Percentiles rank a stretch among this genome's conserved stretches.
phyloP scores from a whole-genome alignment of 331 rosid genomes.

The Prunus yedoensis region DNA sequence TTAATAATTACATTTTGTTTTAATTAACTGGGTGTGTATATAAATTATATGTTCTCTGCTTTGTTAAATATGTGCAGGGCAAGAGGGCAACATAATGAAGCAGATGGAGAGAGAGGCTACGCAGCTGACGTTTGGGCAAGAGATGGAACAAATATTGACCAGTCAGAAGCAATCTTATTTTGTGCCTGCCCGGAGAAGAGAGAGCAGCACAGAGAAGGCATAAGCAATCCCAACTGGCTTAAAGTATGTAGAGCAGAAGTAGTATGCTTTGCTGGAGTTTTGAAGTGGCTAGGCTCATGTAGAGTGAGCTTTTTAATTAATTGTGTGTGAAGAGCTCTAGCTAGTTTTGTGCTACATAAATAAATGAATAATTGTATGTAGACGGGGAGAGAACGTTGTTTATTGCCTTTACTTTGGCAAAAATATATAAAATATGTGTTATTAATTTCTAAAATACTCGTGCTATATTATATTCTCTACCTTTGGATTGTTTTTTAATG shows the following conservation, averaged over 20 bases:
- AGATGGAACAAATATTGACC: conserved; percentile 41
- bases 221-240: not conserved
- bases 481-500: no score
- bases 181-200: conserved; percentile 27
- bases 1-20: no score
- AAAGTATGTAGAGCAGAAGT: not conserved
- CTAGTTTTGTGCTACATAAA: no score
- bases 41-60: not conserved
- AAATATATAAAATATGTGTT: no score
- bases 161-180: conserved; percentile 45
- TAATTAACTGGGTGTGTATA: not conserved
- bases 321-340: no score
- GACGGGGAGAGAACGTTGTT: no score
- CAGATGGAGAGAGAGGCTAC: conserved; percentile 43
- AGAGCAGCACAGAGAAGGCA: not conserved
- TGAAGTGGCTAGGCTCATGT: not conserved
- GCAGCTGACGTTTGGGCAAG: conserved; percentile 42
- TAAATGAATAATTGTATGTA: not conserved
- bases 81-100: conserved; percentile 46
- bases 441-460: no score
- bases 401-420: no score
- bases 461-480: no score
- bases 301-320: not conserved
- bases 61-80: conserved; percentile 36
- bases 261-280: not conserved